Base-by-base conservation (phyloP, 2,329 filamentous ascomycete genomes). In the Stenocarpella maydis region DNA sequence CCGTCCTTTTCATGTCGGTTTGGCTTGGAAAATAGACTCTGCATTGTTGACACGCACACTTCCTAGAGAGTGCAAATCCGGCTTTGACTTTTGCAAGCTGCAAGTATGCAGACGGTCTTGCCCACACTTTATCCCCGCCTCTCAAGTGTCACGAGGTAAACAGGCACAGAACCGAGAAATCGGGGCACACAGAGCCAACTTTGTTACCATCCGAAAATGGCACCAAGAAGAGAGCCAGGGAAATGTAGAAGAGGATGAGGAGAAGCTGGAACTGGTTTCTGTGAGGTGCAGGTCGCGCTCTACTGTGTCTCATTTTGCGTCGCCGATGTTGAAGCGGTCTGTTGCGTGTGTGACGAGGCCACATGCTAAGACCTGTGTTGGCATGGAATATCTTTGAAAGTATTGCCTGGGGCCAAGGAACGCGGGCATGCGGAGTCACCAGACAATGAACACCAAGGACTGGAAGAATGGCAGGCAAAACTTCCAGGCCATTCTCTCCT, bases 191-290 rank as follows among this genome's bases (percentile, higher is more conserved):
- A 8, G 17, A 43, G 19, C 41, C 5, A 19, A 43, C 2, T 19
- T 19, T 43, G 41, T 19, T 5, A 4, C 39, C 12, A 41, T 15
- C 12, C 39, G 72, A 75, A 43, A 75, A 74, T 4, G 76, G 74
- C 1, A 78, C 71, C 31, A 76, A 76, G 47, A 74, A 71, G 5
- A 74, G 69, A 2, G 71, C 72, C 61, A 77, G 78, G 0, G 78
- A 77, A 15, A 80, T 72, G 68, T 78, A 78, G 70, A 79, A 80
- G 15, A 80, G 70, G 1, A 79, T 69, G 37, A 79, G 69, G 17
- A 79, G 69, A 1, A 78, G 71, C 17, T 75, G 77, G 66, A 76
- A 79, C 61, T 78, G 74, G 53, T 78, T 75, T 4, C 74, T 75
- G 71, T 71, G 31, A 78, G 75, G 17, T 74, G 72, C 3, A 78